phyloP scores from a whole-genome alignment of 83 land plant genomes.

The Diphasiastrum complanatum region DNA sequence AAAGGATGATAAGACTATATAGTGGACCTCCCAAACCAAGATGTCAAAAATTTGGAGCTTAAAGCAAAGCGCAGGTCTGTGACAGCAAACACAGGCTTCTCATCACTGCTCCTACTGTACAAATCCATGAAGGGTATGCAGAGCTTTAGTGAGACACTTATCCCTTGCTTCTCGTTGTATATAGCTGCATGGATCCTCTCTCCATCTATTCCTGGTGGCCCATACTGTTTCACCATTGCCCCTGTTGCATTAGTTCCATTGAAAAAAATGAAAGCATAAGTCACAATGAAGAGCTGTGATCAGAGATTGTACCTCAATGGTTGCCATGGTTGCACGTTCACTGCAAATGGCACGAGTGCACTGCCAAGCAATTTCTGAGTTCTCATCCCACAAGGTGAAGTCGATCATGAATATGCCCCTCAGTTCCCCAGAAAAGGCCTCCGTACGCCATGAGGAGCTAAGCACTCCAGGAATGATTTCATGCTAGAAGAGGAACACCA shows the following conservation, averaged over 20 bases:
- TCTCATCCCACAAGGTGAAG: conserved; percentile 24
- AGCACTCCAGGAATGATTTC: conserved; percentile 17
- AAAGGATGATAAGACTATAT: too few species aligned
- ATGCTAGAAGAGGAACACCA: too few species aligned
- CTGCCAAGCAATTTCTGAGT: conserved; percentile 23
- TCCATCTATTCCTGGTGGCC: conserved; percentile 24
- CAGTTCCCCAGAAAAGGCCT: conserved; percentile 22
- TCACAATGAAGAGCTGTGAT: neutral
- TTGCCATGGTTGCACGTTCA: conserved; percentile 17
- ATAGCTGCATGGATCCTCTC: conserved; percentile 20
- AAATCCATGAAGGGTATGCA: conserved; percentile 18
- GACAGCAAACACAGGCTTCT: conserved; percentile 6
- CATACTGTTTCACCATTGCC: conserved; percentile 1
- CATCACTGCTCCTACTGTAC: conserved; percentile 5
- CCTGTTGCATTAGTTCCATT: neutral
- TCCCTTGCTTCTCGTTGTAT: conserved; percentile 19
- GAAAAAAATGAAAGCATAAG: neutral
- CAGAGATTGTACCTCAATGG: conserved; percentile 17
- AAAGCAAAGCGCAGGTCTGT: conserved; percentile 18
- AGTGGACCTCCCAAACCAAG: conserved; percentile 21
- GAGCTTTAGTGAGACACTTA: conserved; percentile 19
- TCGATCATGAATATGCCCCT: conserved; percentile 22
- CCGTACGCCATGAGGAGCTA: conserved; percentile 15
- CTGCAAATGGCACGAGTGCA: conserved; percentile 19
- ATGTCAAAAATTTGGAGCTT: conserved; percentile 9